Evolutionary conservation across 139 green algal species (phyloP), one percentile per base, ranked within the genome.

Genomic region (Gonium pectorale): DNA sequence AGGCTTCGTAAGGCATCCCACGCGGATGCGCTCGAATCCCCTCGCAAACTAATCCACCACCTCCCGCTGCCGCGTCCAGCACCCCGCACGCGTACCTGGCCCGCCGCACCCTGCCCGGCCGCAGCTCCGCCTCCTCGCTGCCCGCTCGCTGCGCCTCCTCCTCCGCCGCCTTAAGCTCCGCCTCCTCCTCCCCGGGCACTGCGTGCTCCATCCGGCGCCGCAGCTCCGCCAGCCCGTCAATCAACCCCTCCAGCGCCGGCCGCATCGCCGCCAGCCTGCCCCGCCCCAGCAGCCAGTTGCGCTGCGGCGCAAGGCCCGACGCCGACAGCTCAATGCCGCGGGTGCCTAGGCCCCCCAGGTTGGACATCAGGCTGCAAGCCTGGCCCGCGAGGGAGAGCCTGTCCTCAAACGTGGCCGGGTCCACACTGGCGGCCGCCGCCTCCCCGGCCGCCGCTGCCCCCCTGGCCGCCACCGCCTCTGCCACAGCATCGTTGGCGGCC

Each of bases 221-320:
- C 62, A 83, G 43, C 77, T 73, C 59, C 77, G 5, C 62, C 60
- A 83, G 31, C 22, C 59, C 77, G 22, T 73, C 60, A 21, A 54
- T 43, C 60, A 83, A 21, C 2, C 77, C 60, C 0, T 83, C 77
- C 60, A 83, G 33, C 21, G 24, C 3, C 33, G 31, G 22, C 60
- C 41, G 60, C 43, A 83, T n/a, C 59, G 43, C 43, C 7, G n/a
- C 62, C 60, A 83, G 60, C 13, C 43, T 66, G 13, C 60, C 77
- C 8, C 43, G 62, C 24, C 64, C 46, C 41, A 83, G 63, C 60
- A 83, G 77, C 77, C 77, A 83, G 11, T 43, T 43, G 22, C 77
- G 77, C 41, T 66, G 77, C 77, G 77, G 77, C 29, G 77, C 77
- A 11, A 83, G 77, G 22, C 77, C 77, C 2, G 27, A n/a, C 8